Conservation (phyloP, 495 filamentous ascomycete species). For the Extremus antarcticus region DNA sequence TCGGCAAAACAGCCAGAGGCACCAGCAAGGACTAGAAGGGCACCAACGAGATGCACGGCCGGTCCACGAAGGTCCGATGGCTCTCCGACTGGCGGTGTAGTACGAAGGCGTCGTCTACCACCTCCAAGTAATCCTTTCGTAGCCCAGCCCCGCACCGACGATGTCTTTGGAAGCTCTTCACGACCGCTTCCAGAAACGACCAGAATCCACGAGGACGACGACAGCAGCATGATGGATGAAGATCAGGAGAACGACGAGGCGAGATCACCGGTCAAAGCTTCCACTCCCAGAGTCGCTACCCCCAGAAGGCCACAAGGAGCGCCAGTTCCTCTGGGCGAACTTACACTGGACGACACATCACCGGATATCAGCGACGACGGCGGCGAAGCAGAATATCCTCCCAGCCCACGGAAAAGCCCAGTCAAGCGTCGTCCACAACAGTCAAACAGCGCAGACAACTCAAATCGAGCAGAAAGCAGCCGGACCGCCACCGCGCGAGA, state of each 20-base stretch:
- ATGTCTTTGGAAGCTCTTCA: conserved; percentile 10
- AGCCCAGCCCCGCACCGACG: conserved; percentile 2
- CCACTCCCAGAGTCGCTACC: conserved; percentile 1
- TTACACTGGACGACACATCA: conserved; percentile 7
- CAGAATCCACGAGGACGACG: conserved; percentile 1
- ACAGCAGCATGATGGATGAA: conserved; percentile 4
- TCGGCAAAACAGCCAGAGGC: not conserved
- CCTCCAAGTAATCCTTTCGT: conserved; percentile 6
- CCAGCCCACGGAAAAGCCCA: conserved; percentile 16
- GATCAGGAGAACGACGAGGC: conserved; percentile 18
- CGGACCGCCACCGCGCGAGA: conserved; percentile 1
- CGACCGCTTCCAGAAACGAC: not conserved
- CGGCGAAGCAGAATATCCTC: conserved; percentile 16
- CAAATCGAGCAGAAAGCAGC: conserved; percentile 12
- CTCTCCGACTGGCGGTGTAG: conserved; percentile 4
- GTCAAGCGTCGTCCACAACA: conserved; percentile 3
- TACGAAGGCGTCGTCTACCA: not conserved
- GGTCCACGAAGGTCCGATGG: conserved; percentile 2
- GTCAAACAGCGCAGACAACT: not conserved
- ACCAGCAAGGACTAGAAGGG: conserved; percentile 7
- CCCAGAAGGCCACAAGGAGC: conserved; percentile 12
- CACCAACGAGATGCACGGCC: conserved; percentile 6
- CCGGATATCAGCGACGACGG: not conserved
- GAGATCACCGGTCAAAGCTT: not conserved
- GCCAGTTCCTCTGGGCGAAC: conserved; percentile 15